Evolutionary conservation across 2,329 filamentous ascomycete genomes (phyloP), one percentile per base, ranked within the genome.

Genomic region (Colletotrichum echinochloae): DNA sequence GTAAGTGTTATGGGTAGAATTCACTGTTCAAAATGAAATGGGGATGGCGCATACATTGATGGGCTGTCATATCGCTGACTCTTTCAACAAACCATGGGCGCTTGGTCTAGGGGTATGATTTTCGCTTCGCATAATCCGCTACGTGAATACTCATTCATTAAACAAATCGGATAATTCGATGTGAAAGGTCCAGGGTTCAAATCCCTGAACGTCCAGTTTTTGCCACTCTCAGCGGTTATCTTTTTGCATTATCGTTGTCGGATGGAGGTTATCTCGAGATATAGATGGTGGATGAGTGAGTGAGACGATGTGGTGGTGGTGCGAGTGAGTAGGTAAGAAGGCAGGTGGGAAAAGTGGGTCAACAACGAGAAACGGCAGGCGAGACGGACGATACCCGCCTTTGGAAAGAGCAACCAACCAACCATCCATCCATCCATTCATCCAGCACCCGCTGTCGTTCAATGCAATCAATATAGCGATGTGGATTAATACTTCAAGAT

Each of bases 81-180:
- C n/a, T 41, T 0, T 20, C 39, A 44, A 44, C 9, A 16, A 16
- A n/a, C 1, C 14, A 14, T 3, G 68, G 65, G 69, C 65, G 65
- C 65, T 71, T 71, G 67, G 67, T 70, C 67, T 70, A 70, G 67
- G 67, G 67, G 67, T 70, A 70, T 70, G 67, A 70, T 70, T 70
- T 70, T 70, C 67, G 67, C 67, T 70, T 70, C 67, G 67, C 67
- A 70, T 23, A 44, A n/a, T 6, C 37, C 18, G n/a, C n/a, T n/a
- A n/a, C n/a, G n/a, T n/a, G n/a, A n/a, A n/a, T n/a, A n/a, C n/a
- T n/a, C n/a, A n/a, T n/a, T n/a, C n/a, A n/a, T n/a, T n/a, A n/a
- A n/a, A n/a, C n/a, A n/a, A n/a, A n/a, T n/a, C n/a, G n/a, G n/a
- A n/a, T n/a, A n/a, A n/a, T n/a, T n/a, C n/a, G n/a, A n/a, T n/a